Evolutionary conservation across 1,139 yeast genomes (phyloP).

Genomic region (Nakaseomyces bracarensis): DNA sequence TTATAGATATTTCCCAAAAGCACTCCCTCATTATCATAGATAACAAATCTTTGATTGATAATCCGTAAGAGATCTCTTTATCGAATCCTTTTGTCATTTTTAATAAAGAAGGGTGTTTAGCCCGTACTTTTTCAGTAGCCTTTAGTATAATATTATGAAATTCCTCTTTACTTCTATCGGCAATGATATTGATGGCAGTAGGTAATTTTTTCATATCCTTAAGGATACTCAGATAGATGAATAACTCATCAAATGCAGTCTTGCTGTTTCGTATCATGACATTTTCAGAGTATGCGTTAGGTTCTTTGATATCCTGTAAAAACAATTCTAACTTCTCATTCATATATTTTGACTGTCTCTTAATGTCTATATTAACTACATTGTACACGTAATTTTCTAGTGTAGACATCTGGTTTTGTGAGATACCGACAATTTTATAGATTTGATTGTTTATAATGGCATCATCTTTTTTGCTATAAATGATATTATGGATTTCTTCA

Average conservation of each 20-base stretch:
- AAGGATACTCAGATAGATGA: slow-evolving; percentile 47
- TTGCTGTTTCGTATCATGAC: slow-evolving; percentile 6
- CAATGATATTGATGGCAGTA: slow-evolving; percentile 49
- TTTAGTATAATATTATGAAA: slow-evolving; percentile 48
- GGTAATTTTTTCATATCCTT: slow-evolving; percentile 56
- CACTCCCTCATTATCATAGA: slow-evolving; percentile 59
- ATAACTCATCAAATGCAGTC: slow-evolving; percentile 14
- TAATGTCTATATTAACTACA: slow-evolving; percentile 50
- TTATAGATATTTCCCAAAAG: slow-evolving; percentile 59
- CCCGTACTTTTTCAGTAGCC: slow-evolving; percentile 56
- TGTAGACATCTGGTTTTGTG: slow-evolving; percentile 36
- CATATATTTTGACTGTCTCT: slow-evolving; percentile 40
- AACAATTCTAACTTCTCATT: slow-evolving; percentile 39
- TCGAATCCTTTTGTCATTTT: slow-evolving; percentile 20
- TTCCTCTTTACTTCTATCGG: slow-evolving; percentile 42
- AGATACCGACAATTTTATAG: slow-evolving; percentile 17
- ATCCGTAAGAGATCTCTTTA: slow-evolving; percentile 29
- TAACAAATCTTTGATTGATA: slow-evolving; percentile 39
- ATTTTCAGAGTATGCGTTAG: slow-evolving; percentile 16
- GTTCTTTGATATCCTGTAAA: slow-evolving; percentile 27
- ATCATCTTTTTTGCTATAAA: slow-evolving; percentile 48
- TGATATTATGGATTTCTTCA: slow-evolving; percentile 67
- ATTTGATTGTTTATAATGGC: slow-evolving; percentile 14
- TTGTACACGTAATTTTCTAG: slow-evolving; percentile 50
- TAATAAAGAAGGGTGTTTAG: slow-evolving; percentile 41